Evolutionary conservation across 305 asterid species (phyloP).

Genomic region (Ruellia speciosa): DNA sequence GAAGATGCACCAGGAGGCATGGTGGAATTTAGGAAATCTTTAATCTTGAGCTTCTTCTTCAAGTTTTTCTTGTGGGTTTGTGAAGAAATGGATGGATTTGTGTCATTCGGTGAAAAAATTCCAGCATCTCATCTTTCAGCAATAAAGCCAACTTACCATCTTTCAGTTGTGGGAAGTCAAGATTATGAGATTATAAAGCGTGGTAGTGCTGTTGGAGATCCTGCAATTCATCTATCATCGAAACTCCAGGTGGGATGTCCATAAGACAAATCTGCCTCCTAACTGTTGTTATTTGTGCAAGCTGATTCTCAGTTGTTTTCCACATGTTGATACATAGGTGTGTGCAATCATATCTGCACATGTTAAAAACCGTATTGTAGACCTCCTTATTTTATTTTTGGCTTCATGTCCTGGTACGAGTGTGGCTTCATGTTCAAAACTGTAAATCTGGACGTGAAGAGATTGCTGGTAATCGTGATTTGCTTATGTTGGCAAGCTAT

Average conservation of each 20-base stretch:
- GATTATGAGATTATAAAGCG: slow-evolving; percentile 62
- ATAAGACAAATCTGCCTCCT: slow-evolving; percentile 6
- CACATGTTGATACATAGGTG: too few relatives aligned
- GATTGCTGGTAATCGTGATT: too few relatives aligned
- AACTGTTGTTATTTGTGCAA: slow-evolving; percentile 12
- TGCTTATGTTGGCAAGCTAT: too few relatives aligned
- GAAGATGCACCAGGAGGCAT: slow-evolving; percentile 95
- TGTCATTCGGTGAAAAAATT: slow-evolving; percentile 38
- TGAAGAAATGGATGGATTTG: slow-evolving; percentile 59
- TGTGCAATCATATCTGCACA: too few relatives aligned
- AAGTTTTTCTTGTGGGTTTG: slow-evolving; percentile 86
- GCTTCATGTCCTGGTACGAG: too few relatives aligned
- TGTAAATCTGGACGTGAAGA: too few relatives aligned
- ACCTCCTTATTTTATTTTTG: too few relatives aligned
- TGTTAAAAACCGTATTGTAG: too few relatives aligned
- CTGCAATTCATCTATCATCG: slow-evolving; percentile 86
- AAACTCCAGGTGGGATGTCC: slow-evolving; percentile 61
- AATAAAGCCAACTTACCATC: slow-evolving; percentile 47
- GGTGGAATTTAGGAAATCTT: slow-evolving; percentile 81
- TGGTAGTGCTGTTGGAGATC: slow-evolving; percentile 79
- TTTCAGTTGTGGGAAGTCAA: slow-evolving; percentile 55
- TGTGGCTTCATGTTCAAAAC: too few relatives aligned
- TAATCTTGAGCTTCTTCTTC: slow-evolving; percentile 77
- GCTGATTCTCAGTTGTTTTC: not conserved
- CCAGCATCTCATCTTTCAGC: slow-evolving; percentile 75